Evolutionary conservation across 2,329 filamentous ascomycete genomes (phyloP), one percentile per base, ranked within the genome.

Genomic region (Mycosphaerella sp.): DNA sequence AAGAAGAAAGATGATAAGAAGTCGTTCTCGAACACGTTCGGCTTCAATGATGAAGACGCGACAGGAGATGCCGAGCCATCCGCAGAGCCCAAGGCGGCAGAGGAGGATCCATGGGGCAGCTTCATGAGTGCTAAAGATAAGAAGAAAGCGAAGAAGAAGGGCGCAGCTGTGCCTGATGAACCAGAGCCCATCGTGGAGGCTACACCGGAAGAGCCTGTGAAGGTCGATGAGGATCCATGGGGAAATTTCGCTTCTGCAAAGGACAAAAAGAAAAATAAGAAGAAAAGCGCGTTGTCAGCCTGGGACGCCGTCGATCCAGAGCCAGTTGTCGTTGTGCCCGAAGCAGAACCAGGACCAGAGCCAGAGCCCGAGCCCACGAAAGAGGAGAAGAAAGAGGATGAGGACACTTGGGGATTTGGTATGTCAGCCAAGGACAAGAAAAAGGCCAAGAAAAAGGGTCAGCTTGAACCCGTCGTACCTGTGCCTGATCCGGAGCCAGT

Each of bases 361-460:
- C 6, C 8, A 38, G 70, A 71, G 46, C 67, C 68, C n/a, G 73
- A 74, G 54, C 68, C 68, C 29, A 62, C 65, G 4, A 66, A 66
- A 7, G 62, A 61, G 21, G 63, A 70, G 53, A 67, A 68, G 38
- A 69, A 71, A 26, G 70, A 70, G 31, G 70, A 72, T 38, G 69
- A 72, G 40, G 67, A 71, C 10, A 59, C 61, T 6, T 74, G 69
- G 68, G 58, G 60, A 17, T 59, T 60, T 11, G 63, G 53, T 10
- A 62, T 71, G 52, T 67, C 65, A 21, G 69, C 70, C 2, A 74
- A 74, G 51, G 72, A 76, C 6, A 74, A 74, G 48, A 76, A 77
- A 62, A 73, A 73, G 58, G 56, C 64, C 32, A 77, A 77, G 65
- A 79, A 80, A 66, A 73, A 73, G 53, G 76, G 75, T 58, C 74